Evolutionary conservation across 805 yeast species (phyloP).

Genomic region (Millerozyma acaciae): DNA sequence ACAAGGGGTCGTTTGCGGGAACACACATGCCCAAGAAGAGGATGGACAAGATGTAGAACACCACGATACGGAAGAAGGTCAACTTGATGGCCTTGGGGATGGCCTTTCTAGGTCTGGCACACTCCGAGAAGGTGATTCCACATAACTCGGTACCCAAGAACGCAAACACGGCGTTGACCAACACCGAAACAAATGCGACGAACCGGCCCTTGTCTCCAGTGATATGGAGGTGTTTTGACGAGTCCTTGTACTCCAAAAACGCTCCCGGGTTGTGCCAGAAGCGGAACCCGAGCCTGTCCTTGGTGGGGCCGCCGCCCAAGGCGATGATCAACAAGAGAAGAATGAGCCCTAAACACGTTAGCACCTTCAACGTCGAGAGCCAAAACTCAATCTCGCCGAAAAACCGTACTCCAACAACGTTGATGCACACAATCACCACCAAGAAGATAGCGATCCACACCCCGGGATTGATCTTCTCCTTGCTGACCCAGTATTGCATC

Average conservation of each 20-base stretch:
- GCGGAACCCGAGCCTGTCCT: slow-evolving; percentile 70
- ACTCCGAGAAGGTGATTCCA: slow-evolving; percentile 73
- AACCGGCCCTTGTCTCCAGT: slow-evolving; percentile 51
- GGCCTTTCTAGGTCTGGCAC: slow-evolving; percentile 58
- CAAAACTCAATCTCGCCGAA: slow-evolving; percentile 59
- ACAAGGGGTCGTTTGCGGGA: slow-evolving; percentile 49
- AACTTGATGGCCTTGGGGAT: slow-evolving; percentile 70
- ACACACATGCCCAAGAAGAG: slow-evolving; percentile 68
- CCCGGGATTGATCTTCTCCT: slow-evolving; percentile 49
- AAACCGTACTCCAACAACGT: slow-evolving; percentile 48
- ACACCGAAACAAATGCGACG: slow-evolving; percentile 57
- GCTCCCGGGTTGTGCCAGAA: slow-evolving; percentile 73
- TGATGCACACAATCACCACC: slow-evolving; percentile 37
- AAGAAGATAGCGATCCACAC: slow-evolving; percentile 53
- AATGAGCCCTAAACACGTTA: slow-evolving; percentile 65
- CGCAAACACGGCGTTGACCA: slow-evolving; percentile 66
- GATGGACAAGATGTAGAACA: slow-evolving; percentile 61
- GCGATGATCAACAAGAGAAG: slow-evolving; percentile 59
- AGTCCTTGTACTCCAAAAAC: slow-evolving; percentile 45
- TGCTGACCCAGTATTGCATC: slow-evolving; percentile 49
- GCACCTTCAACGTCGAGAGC: slow-evolving; percentile 61
- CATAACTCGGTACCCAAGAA: slow-evolving; percentile 68
- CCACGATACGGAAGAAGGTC: slow-evolving; percentile 63
- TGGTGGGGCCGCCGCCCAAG: slow-evolving; percentile 75
- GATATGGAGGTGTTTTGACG: slow-evolving; percentile 29